phyloP scores from a whole-genome alignment of 805 yeast species.

The Ogataea pignaliae region DNA sequence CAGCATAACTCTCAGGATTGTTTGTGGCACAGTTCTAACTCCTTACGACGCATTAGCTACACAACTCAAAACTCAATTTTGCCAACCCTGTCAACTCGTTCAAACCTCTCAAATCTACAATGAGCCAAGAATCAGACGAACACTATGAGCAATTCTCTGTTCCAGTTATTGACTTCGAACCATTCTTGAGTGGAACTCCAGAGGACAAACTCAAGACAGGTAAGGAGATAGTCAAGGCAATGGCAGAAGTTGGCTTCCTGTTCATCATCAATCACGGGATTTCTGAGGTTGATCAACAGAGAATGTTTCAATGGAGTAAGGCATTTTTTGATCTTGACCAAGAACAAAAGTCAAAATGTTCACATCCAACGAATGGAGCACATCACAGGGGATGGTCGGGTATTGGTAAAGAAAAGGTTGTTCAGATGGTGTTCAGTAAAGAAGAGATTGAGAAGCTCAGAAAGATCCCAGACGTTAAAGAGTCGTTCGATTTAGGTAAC shows the following conservation, averaged over 20 bases:
- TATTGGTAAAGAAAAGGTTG: slow-evolving; percentile 21
- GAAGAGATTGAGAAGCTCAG: slow-evolving; percentile 11
- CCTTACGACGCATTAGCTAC: too few relatives aligned
- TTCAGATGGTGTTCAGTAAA: slow-evolving; percentile 19
- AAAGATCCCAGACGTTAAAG: slow-evolving; percentile 28
- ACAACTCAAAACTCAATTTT: too few relatives aligned
- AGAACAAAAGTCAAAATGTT: slow-evolving; percentile 22
- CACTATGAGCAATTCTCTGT: slow-evolving; percentile 6
- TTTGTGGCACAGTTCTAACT: too few relatives aligned
- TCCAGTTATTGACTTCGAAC: slow-evolving; percentile 28
- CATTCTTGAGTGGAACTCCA: slow-evolving; percentile 21
- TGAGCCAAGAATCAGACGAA: background rate
- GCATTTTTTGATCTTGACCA: slow-evolving; percentile 22
- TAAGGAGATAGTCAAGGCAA: slow-evolving; percentile 21
- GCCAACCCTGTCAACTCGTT: background rate
- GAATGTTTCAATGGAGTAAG: slow-evolving; percentile 18
- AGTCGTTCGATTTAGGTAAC: slow-evolving; percentile 31
- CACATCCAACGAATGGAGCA: slow-evolving; percentile 17
- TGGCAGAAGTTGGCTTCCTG: slow-evolving; percentile 22
- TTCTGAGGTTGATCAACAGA: slow-evolving; percentile 9
- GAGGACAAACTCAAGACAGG: slow-evolving; percentile 22
- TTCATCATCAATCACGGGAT: slow-evolving; percentile 21
- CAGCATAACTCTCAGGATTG: too few relatives aligned
- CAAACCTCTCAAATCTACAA: background rate
- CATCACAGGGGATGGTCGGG: slow-evolving; percentile 26